Percentiles rank a stretch among this genome's conserved stretches.
Evolutionary conservation across 345 rosid genomes (phyloP).

Genomic region (Linum trigynum): DNA sequence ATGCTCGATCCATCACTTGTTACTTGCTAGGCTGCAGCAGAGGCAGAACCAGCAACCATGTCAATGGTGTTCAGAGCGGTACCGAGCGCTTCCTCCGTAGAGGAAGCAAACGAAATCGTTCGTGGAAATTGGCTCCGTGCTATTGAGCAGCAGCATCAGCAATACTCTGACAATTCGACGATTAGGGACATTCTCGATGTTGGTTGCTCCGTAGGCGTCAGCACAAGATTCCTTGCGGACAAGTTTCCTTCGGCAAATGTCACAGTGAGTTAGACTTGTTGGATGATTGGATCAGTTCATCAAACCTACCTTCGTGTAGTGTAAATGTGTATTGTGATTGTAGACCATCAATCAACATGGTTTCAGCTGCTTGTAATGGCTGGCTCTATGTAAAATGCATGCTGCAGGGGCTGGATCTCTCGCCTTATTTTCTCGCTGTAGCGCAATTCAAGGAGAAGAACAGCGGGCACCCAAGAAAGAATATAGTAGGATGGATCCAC

Average conservation of each 20-base stretch:
- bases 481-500: slow-evolving; percentile 42
- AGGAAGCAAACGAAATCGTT: slow-evolving; percentile 37
- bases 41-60: slow-evolving; percentile 56
- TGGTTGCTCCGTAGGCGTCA: slow-evolving; percentile 63
- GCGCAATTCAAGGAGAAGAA: slow-evolving; percentile 49
- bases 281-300: no score
- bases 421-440: slow-evolving; percentile 57
- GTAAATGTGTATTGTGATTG: no score
- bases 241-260: slow-evolving; percentile 43
- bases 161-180: slow-evolving; percentile 24
- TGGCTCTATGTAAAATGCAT: not conserved
- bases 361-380: not conserved
- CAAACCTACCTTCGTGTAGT: no score
- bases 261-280: slow-evolving; percentile 29
- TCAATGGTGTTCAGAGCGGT: slow-evolving; percentile 42
- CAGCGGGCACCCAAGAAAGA: slow-evolving; percentile 20
- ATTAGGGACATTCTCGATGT: slow-evolving; percentile 42
- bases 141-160: slow-evolving; percentile 37
- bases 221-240: slow-evolving; percentile 46
- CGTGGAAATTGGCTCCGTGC: slow-evolving; percentile 52
- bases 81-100: slow-evolving; percentile 39
- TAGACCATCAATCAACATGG: not conserved
- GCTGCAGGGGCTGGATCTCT: slow-evolving; percentile 54
- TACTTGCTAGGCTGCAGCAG: slow-evolving; percentile 56
- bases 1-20: not conserved